Base-by-base conservation (phyloP, 495 filamentous ascomycete species). In the Penicillium samsonianum region DNA sequence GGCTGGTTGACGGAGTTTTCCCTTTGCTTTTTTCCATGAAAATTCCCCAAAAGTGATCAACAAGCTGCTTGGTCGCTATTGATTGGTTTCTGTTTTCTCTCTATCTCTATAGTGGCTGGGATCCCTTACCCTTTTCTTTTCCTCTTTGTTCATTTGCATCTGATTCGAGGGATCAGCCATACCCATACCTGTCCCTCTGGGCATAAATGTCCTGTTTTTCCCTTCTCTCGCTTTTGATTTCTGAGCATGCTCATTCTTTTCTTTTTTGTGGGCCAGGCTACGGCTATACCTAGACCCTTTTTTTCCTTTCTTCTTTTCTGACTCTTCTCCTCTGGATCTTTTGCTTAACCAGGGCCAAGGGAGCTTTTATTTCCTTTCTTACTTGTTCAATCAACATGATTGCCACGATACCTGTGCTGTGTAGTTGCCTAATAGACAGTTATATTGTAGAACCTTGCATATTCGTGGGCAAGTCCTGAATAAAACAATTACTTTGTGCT, bases 321-420 rank as follows among this genome's bases (percentile, higher is more conserved):
- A 55, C 49, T 50, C 61, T 53, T 47, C 58, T 49, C 42, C 26
- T 35, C 43, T 45, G 47, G 57, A 48, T 26, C 44, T 54, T 40
- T 41, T 38, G n/a, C 37, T 43, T 22, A 26, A 52, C 51, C 35
- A 48, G 38, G 38, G 26, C 47, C 49, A 43, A 43, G 40, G 52
- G 59, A 44, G 40, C 48, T 30, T 38, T 53, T 58, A 52, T 54
- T 67, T 55, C 37, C 53, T 61, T 55, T 58, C 52, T 58, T 40
- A 50, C 54, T 48, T 64, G 31, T 50, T 61, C 64, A 64, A 65
- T 64, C 69, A 62, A 62, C 65, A 63, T 64, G 72, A 70, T 67
- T 73, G 67, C 62, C 53, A 74, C 68, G 73, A 74, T 73, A 76
- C 67, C 71, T 73, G 63, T 67, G 65, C 68, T 65, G 65, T 65